Conservation (phyloP, 1,284 basidiomycete species). For the Ustilago bromivora region DNA sequence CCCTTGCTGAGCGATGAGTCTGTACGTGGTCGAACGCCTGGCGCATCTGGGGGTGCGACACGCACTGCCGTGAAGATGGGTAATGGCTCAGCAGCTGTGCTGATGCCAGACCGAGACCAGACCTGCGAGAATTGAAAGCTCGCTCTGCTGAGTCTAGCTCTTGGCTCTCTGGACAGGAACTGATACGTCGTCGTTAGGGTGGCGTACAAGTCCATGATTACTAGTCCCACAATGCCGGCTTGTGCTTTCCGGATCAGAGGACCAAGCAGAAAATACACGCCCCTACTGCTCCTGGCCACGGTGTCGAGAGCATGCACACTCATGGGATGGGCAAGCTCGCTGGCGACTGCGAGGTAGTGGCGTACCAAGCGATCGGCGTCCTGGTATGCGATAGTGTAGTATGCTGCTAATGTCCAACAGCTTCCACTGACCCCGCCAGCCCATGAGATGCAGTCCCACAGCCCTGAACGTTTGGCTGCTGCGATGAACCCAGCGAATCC, state of each 20-base stretch:
- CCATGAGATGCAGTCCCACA: slow-evolving; percentile 67
- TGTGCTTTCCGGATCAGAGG: slow-evolving; percentile 62
- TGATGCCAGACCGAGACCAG: slow-evolving; percentile 52
- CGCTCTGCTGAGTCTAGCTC: slow-evolving; percentile 56
- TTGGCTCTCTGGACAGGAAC: slow-evolving; percentile 54
- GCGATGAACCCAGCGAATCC: slow-evolving; percentile 60
- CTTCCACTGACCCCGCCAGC: slow-evolving; percentile 66
- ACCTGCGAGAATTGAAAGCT: slow-evolving; percentile 65
- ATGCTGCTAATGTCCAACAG: slow-evolving; percentile 68
- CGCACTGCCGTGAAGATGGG: slow-evolving; percentile 66
- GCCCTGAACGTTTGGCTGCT: slow-evolving; percentile 56
- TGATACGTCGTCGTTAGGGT: slow-evolving; percentile 62
- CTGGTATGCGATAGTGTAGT: slow-evolving; percentile 57
- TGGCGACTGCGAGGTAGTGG: slow-evolving; percentile 58
- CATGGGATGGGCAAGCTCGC: slow-evolving; percentile 64
- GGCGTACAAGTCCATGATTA: slow-evolving; percentile 68
- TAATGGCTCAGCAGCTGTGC: slow-evolving; percentile 50
- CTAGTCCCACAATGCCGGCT: slow-evolving; percentile 57
- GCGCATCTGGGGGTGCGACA: slow-evolving; percentile 35
- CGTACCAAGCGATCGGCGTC: slow-evolving; percentile 49
- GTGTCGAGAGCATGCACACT: slow-evolving; percentile 62
- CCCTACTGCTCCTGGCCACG: slow-evolving; percentile 57
- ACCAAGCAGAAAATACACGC: slow-evolving; percentile 64
- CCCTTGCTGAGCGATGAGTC: slow-evolving; percentile 53
- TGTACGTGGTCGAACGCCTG: slow-evolving; percentile 37